These are phyloP conservation scores for Diaporthe ampelina DNA, from an alignment of 2,329 filamentous ascomycete species.

Conservation along the genomic window DNA sequence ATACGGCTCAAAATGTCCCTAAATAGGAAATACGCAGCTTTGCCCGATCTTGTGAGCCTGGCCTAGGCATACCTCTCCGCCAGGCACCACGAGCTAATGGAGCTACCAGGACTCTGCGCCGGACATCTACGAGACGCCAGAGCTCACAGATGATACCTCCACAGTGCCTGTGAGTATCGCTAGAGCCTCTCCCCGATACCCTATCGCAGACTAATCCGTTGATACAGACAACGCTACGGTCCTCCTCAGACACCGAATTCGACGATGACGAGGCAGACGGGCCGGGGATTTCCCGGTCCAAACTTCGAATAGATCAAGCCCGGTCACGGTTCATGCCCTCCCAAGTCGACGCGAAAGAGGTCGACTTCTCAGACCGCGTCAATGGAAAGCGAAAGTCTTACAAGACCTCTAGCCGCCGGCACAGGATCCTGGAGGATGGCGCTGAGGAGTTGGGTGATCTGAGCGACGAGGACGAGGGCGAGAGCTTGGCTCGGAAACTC, in stretches of 20 bases:
- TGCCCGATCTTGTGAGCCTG: constrained; percentile 79
- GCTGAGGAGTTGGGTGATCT: constrained; percentile 79
- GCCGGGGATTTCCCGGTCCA: constrained; percentile 80
- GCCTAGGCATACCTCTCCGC: constrained; percentile 36
- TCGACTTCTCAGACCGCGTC: constrained; percentile 92
- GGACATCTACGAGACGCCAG: constrained; percentile 97
- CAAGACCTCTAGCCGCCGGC: constrained; percentile 77
- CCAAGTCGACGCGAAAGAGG: constrained; percentile 80
- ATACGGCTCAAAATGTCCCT: constrained; percentile 71
- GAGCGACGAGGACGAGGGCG: constrained; percentile 77
- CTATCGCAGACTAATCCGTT: background rate
- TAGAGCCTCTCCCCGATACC: background rate
- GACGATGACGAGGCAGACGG: constrained; percentile 73
- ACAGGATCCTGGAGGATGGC: constrained; percentile 73
- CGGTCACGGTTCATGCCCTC: constrained; percentile 83
- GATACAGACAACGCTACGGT: constrained; percentile 68
- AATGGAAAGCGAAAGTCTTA: constrained; percentile 87
- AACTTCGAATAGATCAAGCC: constrained; percentile 83
- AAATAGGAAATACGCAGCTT: constrained; percentile 84
- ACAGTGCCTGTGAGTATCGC: constrained; percentile 77
- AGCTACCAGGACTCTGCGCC: constrained; percentile 82
- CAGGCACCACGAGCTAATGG: constrained; percentile 43
- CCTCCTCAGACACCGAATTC: constrained; percentile 73
- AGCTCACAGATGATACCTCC: constrained; percentile 89
- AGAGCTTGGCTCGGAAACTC: constrained; percentile 83